Percentiles rank a stretch among this genome's conserved stretches.
Evolutionary conservation across 768 basidiomycete species (phyloP).

Genomic region (Tulasnella sp.): DNA sequence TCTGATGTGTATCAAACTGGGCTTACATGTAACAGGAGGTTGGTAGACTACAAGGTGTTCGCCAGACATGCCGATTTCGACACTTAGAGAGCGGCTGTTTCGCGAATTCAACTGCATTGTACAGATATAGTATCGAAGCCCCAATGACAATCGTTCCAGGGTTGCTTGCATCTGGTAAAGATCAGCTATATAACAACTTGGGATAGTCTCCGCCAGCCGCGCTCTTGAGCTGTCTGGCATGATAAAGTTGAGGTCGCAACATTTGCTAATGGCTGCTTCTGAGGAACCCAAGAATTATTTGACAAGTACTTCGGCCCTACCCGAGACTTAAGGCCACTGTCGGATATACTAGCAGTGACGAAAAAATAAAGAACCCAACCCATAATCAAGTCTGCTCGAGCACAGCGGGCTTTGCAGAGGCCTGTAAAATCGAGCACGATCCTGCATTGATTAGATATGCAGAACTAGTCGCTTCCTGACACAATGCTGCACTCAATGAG

Average conservation of each 20-base stretch:
- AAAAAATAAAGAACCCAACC: slow-evolving; percentile 43
- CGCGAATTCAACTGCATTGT: too few relatives aligned
- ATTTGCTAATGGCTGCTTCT: slow-evolving; percentile 34
- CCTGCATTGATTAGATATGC: slow-evolving; percentile 73
- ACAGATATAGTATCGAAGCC: too few relatives aligned
- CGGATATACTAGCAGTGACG: slow-evolving; percentile 33
- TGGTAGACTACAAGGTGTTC: too few relatives aligned
- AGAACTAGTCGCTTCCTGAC: slow-evolving; percentile 60
- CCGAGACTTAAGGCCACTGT: slow-evolving; percentile 30
- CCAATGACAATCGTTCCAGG: background rate
- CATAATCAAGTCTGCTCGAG: slow-evolving; percentile 80
- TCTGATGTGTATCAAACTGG: too few relatives aligned
- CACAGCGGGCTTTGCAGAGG: slow-evolving; percentile 82
- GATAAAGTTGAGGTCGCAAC: slow-evolving; percentile 31
- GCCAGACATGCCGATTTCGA: too few relatives aligned
- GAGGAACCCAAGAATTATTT: slow-evolving; percentile 33
- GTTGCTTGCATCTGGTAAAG: slow-evolving; percentile 17
- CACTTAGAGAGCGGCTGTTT: too few relatives aligned
- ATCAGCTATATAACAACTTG: background rate
- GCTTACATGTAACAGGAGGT: too few relatives aligned
- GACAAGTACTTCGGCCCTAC: slow-evolving; percentile 29
- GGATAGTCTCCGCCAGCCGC: too few relatives aligned
- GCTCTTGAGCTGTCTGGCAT: background rate
- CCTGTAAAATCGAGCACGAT: slow-evolving; percentile 81
- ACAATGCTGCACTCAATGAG: slow-evolving; percentile 40